A percentile compares a stretch with the other conserved stretches of the same genome.
Conservation (phyloP, 1,284 basidiomycete species). For the Irpex sp. region DNA sequence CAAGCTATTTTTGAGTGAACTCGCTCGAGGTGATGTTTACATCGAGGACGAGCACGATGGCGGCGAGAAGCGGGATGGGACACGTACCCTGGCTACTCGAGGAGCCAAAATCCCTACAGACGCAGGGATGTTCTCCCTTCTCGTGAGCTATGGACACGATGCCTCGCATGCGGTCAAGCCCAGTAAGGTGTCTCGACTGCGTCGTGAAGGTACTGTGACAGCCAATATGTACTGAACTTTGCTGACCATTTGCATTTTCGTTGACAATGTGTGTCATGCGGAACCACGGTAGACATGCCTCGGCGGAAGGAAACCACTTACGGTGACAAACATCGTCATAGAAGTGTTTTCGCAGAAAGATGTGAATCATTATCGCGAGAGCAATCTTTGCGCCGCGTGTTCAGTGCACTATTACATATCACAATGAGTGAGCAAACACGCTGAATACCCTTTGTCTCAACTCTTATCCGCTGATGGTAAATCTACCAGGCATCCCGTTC, state of each 20-base stretch:
- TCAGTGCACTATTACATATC: not conserved
- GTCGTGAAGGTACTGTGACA: not conserved
- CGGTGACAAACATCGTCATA: constrained; percentile 7
- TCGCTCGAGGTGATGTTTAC: constrained; percentile 5
- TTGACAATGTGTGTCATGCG: not conserved
- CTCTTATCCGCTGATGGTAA: not conserved
- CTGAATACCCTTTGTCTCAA: not conserved
- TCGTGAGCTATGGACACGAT: not conserved
- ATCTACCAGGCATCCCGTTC: not conserved
- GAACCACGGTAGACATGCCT: not conserved
- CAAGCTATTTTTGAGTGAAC: not conserved
- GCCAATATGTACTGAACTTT: not conserved
- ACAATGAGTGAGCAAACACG: not conserved
- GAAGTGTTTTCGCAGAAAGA: constrained; percentile 11
- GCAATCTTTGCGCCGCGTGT: constrained; percentile 1
- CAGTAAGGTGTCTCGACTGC: not conserved
- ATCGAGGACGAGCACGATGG: not conserved
- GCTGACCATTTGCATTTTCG: not conserved
- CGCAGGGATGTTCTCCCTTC: not conserved
- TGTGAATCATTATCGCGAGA: not conserved
- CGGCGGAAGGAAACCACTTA: not conserved
- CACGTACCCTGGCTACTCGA: not conserved
- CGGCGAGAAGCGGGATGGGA: not conserved
- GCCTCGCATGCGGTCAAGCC: not conserved
- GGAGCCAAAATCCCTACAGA: not conserved